These are phyloP conservation scores for Aegilops bicornis DNA, from an alignment of 176 grass and related monocot species.

Conservation along the genomic window DNA sequence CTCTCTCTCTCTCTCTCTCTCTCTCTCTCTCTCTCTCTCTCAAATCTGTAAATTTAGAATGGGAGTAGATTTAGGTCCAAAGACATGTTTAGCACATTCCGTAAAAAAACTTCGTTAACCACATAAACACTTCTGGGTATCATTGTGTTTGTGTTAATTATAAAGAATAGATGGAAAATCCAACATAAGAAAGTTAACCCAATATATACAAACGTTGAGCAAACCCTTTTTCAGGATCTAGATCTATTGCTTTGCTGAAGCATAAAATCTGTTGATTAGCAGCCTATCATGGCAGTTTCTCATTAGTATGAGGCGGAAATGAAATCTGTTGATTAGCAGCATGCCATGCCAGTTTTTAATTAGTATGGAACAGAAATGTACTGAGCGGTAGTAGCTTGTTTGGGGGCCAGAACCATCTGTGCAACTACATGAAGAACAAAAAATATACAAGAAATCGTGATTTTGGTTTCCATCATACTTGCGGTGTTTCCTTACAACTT, in stretches of 20 bases:
- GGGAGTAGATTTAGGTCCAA: not conserved
- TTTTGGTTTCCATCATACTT: slow-evolving; percentile 5
- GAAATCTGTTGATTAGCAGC: slow-evolving; percentile 23
- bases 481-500: not conserved
- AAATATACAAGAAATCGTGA: not conserved
- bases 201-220: not conserved
- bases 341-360: slow-evolving; percentile 23
- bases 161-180: not conserved
- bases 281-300: not conserved
- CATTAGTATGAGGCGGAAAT: not conserved
- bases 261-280: slow-evolving; percentile 22
- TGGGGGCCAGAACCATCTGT: not conserved
- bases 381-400: not conserved
- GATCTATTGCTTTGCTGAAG: slow-evolving; percentile 2
- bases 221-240: slow-evolving; percentile 8
- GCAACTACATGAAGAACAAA: not conserved
- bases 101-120: not conserved
- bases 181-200: not conserved
- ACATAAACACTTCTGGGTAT: not conserved
- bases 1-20: slow-evolving; percentile 1
- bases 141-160: not conserved
- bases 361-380: not conserved
- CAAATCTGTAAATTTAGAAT: not conserved
- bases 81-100: not conserved
- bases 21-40: not conserved